Evolutionary conservation across 2,329 filamentous ascomycete species (phyloP), one percentile per base, ranked within the genome.

Genomic region (Beauveria sp.): DNA sequence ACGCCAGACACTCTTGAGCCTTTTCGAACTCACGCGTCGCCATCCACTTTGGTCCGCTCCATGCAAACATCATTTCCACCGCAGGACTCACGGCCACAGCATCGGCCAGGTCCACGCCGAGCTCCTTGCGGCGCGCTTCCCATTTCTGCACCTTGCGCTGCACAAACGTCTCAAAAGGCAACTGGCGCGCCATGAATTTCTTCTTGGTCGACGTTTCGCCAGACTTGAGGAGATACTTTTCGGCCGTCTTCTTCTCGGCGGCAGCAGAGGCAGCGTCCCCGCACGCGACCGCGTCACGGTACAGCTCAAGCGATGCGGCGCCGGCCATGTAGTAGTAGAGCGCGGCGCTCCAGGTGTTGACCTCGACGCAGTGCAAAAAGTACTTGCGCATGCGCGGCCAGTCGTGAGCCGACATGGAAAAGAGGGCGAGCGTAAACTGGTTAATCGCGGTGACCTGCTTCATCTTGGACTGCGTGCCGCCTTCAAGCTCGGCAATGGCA

Each of bases 31-130:
- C 83, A 0, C 76, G 75, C 1, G 75, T 67, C 2, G 82, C 78
- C 90, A 96, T 96, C 59, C 91, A 85, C 73, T 90, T 93, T 67
- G 85, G 86, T 0, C 92, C 93, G 69, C 91, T 92, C 92, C 92
- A 97, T 67, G 97, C 85, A 72, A 93, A 96, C 14, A 89, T 87
- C 89, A 97, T 96, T 76, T 97, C 94, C 68, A 92, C 84, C 0
- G 91, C 79, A 0, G 94, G 94, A 63, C 87, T 89, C 3, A 90
- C 80, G 0, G 92, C 92, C 9, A 96, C 80, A 0, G 89, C 92
- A 67, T 97, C 93, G 2, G 89, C 82, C 3, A 97, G 78, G 53
- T 87, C 83, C 37, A 91, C 75, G 2, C 81, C 79, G 73, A 86
- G 83, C 51, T 82, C 78, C 69, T 87, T 87, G 4, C 89, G 86